Percentiles rank a stretch among this genome's conserved stretches.
Conservation (phyloP, 805 yeast genomes). For the Saccharomycopsis synnaedendra region DNA sequence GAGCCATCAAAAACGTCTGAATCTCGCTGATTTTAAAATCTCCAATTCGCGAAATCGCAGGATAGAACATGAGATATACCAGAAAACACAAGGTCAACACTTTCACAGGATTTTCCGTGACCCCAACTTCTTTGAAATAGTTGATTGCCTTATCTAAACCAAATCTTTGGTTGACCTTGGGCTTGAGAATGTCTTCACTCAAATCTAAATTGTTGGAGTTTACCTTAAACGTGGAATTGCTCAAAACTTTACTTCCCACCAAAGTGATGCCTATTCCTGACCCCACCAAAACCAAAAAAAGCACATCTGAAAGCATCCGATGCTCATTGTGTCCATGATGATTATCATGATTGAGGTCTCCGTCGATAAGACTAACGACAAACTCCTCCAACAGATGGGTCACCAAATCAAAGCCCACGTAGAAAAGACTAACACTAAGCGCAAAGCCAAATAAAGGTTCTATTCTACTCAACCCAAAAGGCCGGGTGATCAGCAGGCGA, state of each 20-base stretch:
- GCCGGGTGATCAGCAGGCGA: conserved; percentile 67
- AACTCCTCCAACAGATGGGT: conserved; percentile 82
- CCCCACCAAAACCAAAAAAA: conserved; percentile 23
- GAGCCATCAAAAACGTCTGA: conserved; percentile 34
- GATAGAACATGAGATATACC: conserved; percentile 29
- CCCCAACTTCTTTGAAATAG: conserved; percentile 3
- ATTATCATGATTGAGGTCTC: conserved; percentile 22
- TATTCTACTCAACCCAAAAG: conserved; percentile 87
- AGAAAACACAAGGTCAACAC: conserved; percentile 34
- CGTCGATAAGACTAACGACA: conserved; percentile 25
- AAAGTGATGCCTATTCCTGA: conserved; percentile 23
- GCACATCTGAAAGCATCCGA: conserved; percentile 18
- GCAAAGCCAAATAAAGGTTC: conserved; percentile 88
- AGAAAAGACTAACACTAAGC: conserved; percentile 67
- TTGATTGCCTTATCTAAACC: conserved; percentile 1
- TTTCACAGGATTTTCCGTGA: conserved; percentile 19
- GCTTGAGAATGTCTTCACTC: neutral
- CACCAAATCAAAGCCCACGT: conserved; percentile 82
- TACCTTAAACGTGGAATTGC: conserved; percentile 4
- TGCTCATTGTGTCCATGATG: conserved; percentile 19
- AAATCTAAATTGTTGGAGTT: conserved; percentile 14
- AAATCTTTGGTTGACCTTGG: too few species aligned
- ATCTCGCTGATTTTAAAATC: conserved; percentile 30
- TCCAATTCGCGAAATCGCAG: conserved; percentile 21
- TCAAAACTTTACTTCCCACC: conserved; percentile 19